Percentiles rank a stretch among this genome's conserved stretches.
Evolutionary conservation across 176 grass and related monocot species (phyloP).

Genomic region (Tuctoria greenei): DNA sequence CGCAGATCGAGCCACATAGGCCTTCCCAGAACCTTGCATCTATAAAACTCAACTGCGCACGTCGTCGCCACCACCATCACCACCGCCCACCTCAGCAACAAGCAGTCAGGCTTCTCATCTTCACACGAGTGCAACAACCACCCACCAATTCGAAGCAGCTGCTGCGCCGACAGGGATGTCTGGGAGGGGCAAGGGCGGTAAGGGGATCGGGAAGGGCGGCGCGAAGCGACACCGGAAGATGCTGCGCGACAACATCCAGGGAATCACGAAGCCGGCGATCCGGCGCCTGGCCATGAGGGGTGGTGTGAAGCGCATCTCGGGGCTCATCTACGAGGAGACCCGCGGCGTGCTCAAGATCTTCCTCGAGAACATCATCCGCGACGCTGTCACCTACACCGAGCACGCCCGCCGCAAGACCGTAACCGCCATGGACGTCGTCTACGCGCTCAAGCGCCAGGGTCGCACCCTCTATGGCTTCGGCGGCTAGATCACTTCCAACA

Average conservation of each 20-base stretch:
- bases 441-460: conserved; percentile 90
- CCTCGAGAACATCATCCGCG: conserved; percentile 96
- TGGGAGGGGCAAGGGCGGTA: conserved; percentile 85
- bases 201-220: conserved; percentile 85
- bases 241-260: conserved; percentile 94
- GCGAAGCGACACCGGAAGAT: conserved; percentile 89
- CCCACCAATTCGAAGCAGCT: not conserved
- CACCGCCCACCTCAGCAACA: not conserved
- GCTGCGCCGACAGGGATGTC: conserved; percentile 44
- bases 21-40: not conserved
- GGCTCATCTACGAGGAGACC: conserved; percentile 95
- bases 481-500: conserved; percentile 26
- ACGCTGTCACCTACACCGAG: conserved; percentile 95
- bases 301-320: conserved; percentile 92
- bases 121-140: not conserved
- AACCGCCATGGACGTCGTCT: conserved; percentile 95
- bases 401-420: conserved; percentile 90
- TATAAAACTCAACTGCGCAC: conserved; percentile 41
- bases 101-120: too few relatives aligned
- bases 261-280: conserved; percentile 94
- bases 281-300: conserved; percentile 68
- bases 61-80: too few relatives aligned
- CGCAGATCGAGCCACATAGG: conserved; percentile 36
- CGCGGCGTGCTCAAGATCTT: conserved; percentile 99
- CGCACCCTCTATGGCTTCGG: conserved; percentile 91